A percentile compares a stretch with the other conserved stretches of the same genome.
Conservation (phyloP, 2,329 filamentous ascomycete genomes). For the Pyrenophora tritici-repentis region DNA sequence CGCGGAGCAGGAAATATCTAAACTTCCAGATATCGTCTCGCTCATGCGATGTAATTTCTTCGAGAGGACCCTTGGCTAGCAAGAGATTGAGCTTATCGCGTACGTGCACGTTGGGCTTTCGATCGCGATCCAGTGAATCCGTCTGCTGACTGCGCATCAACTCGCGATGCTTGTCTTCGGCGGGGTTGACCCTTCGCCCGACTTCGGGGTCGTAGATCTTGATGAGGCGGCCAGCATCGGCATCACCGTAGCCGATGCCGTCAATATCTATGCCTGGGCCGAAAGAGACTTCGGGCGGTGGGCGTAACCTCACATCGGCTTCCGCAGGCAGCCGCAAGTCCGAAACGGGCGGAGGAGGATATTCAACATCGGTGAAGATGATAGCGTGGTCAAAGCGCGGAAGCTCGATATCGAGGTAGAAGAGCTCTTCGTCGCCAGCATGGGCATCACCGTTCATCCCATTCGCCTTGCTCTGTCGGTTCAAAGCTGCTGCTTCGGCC, state of each 20-base stretch:
- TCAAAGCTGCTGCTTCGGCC: constrained; percentile 47
- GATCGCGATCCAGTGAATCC: constrained; percentile 89
- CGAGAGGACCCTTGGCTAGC: constrained; percentile 89
- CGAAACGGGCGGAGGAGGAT: constrained; percentile 81
- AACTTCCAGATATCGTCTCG: constrained; percentile 98
- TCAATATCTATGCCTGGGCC: constrained; percentile 84
- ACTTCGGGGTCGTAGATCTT: constrained; percentile 93
- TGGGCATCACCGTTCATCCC: constrained; percentile 31
- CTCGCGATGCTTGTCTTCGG: constrained; percentile 90
- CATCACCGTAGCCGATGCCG: constrained; percentile 59
- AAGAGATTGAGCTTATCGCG: constrained; percentile 91
- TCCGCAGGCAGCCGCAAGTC: constrained; percentile 66
- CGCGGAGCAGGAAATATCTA: constrained; percentile 87
- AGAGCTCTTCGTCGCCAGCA: constrained; percentile 64
- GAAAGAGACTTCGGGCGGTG: constrained; percentile 84
- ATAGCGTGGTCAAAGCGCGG: constrained; percentile 95
- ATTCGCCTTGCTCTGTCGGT: constrained; percentile 26
- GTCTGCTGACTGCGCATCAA: constrained; percentile 91
- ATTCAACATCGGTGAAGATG: constrained; percentile 93
- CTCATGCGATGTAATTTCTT: constrained; percentile 84
- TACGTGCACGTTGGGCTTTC: constrained; percentile 95
- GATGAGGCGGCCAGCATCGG: constrained; percentile 67
- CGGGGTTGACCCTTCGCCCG: constrained; percentile 86
- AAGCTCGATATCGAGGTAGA: constrained; percentile 86
- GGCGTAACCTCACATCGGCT: constrained; percentile 73